Evolutionary conservation across 2,329 filamentous ascomycete genomes (phyloP), one percentile per base, ranked within the genome.

Genomic region (Pseudonectria foliicola): DNA sequence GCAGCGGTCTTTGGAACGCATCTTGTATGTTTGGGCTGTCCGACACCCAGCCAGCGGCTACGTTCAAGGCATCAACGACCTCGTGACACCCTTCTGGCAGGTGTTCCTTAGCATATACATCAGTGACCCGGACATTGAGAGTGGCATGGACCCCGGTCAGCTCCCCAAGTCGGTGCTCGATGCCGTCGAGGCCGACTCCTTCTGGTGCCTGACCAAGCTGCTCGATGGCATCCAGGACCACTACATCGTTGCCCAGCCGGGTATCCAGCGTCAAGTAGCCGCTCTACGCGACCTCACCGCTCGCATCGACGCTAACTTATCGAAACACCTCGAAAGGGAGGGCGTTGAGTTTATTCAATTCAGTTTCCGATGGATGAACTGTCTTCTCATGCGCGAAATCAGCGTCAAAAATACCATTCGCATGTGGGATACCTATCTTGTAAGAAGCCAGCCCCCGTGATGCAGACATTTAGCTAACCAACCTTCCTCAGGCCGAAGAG

Each of bases 361-460:
- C 64, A 95, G 88, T 62, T 98, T 98, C 59, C 76, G 92, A 37
- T 98, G 92, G 92, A 98, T 98, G 92, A 98, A 98, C 55, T 98
- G 92, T 60, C 75, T 98, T 34, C 70, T 98, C 46, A 98, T 98
- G 92, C 77, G 92, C 44, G 92, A 98, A 64, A 85, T 98, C 46
- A 95, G 85, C 56, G 90, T 98, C 38, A 85, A 82, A 59, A 96
- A 95, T 58, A 95, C 88, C 1, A 94, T 98, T 45, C 75, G 92
- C 49, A 98, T 98, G 92, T 98, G 92, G 92, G 92, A 98, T 62
- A 98, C 92, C 16, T 98, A 98, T 65, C 76, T 98, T 67, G 90
- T 95, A 68, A 57, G 79, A 64, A 44, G 46, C 42, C 29, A 15
- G 7, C 8, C 10, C n/a, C 10, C 24, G 7, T 23, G 25, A 13